Percentiles rank a stretch among this genome's conserved stretches.
These are phyloP conservation scores for Irpex sp. DNA, from an alignment of 1,284 basidiomycete species.

Conservation along the genomic window DNA sequence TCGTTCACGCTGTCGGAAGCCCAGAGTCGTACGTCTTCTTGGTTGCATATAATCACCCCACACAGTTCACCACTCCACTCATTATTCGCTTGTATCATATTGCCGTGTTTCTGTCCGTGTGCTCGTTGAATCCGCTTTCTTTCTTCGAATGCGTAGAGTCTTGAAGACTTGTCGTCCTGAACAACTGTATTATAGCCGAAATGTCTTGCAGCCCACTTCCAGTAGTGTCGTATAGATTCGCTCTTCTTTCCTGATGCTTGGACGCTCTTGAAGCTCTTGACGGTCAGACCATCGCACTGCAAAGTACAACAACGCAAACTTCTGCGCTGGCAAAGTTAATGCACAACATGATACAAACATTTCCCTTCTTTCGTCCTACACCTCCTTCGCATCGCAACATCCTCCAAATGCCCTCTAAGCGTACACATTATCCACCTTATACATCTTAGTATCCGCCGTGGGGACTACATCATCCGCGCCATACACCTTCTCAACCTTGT, in stretches of 20 bases:
- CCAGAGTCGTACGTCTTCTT: no score
- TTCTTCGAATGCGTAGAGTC: neutral
- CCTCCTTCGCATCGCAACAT: neutral
- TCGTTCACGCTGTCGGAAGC: no score
- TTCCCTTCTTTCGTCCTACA: neutral
- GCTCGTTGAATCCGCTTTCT: neutral
- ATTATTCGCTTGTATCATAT: conserved; percentile 1
- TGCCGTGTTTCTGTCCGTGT: neutral
- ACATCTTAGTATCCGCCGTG: conserved; percentile 53
- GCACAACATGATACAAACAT: neutral
- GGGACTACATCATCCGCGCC: conserved; percentile 29
- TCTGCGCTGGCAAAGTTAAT: neutral
- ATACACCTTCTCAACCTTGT: conserved; percentile 53
- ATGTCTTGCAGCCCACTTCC: neutral
- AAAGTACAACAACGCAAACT: neutral
- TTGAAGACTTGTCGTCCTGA: neutral
- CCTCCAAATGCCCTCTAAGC: conserved; percentile 10
- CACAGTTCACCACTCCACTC: neutral
- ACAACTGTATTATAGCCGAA: neutral
- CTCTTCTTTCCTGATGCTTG: neutral
- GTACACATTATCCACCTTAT: conserved; percentile 58
- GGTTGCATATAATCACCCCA: no score
- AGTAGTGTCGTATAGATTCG: neutral
- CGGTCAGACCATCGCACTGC: neutral
- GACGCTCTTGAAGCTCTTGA: neutral